Evolutionary conservation across 106 monocot species (phyloP).

Genomic region (Phalaenopsis aphrodite): DNA sequence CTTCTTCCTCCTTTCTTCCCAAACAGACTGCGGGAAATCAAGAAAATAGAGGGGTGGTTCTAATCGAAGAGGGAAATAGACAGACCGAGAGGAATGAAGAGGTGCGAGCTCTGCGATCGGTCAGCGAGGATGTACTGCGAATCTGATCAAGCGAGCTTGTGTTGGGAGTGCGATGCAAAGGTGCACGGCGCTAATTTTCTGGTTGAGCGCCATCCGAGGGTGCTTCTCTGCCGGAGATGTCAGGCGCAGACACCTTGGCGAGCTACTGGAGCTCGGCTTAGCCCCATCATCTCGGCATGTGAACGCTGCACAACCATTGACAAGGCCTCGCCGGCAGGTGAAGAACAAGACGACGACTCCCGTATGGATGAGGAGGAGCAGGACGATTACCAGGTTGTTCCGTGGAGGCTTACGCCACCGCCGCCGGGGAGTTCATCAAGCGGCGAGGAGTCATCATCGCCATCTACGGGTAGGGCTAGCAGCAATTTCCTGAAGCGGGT

Average conservation of each 20-base stretch:
- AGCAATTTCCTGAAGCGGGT: neutral
- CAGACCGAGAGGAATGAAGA: constrained; percentile 26
- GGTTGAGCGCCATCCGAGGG: constrained; percentile 56
- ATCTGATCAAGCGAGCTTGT: constrained; percentile 66
- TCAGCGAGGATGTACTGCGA: constrained; percentile 58
- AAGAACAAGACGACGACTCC: neutral
- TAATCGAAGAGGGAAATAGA: neutral
- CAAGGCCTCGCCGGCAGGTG: neutral
- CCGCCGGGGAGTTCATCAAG: constrained; percentile 9
- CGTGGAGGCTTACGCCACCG: constrained; percentile 16
- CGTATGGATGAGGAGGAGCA: neutral
- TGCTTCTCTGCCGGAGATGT: constrained; percentile 59
- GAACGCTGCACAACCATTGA: constrained; percentile 20
- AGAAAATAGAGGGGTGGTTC: neutral
- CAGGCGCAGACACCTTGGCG: constrained; percentile 41
- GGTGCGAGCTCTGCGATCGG: constrained; percentile 46
- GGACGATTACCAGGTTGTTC: constrained; percentile 44
- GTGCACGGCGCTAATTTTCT: constrained; percentile 82
- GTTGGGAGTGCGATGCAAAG: constrained; percentile 71
- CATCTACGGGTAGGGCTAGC: neutral
- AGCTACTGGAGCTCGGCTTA: constrained; percentile 49
- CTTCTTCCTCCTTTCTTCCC: no score
- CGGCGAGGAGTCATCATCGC: constrained; percentile 7
- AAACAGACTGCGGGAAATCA: no score
- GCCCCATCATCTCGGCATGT: constrained; percentile 52